Conservation (phyloP, 2,329 filamentous ascomycete genomes). For the Coniochaeta prunicola region DNA sequence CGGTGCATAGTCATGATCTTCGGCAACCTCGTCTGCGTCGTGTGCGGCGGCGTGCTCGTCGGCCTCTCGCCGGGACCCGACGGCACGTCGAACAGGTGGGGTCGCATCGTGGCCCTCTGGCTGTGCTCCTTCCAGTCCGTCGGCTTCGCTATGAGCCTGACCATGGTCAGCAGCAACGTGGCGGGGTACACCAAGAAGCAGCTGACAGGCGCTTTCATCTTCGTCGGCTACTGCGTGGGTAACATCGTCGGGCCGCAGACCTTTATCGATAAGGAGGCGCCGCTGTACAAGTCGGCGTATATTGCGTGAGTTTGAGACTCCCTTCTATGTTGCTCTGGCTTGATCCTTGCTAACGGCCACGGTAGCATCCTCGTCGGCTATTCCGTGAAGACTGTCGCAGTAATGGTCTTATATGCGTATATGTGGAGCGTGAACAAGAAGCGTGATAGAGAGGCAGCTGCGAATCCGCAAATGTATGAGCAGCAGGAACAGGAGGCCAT, state of each 20-base stretch:
- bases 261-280: conserved; percentile 39
- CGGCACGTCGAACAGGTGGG: conserved; percentile 41
- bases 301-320: conserved; percentile 27
- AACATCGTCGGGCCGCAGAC: conserved; percentile 49
- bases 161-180: conserved; percentile 44
- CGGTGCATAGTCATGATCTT: conserved; percentile 48
- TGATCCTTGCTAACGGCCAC: conserved; percentile 2
- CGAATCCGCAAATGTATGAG: conserved; percentile 15
- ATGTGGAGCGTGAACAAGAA: conserved; percentile 48
- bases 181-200: conserved; percentile 50
- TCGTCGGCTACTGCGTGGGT: conserved; percentile 45
- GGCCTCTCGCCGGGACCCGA: conserved; percentile 33
- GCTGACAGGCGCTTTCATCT: conserved; percentile 40
- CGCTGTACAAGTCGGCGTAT: conserved; percentile 40
- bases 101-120: conserved; percentile 48
- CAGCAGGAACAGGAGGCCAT: conserved; percentile 42
- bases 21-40: conserved; percentile 47
- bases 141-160: conserved; percentile 44
- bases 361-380: conserved; percentile 49
- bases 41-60: conserved; percentile 43
- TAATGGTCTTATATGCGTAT: conserved; percentile 44
- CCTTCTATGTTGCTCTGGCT: not conserved
- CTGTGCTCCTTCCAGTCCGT: conserved; percentile 22
- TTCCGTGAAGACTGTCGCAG: conserved; percentile 39
- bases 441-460: conserved; percentile 37